Evolutionary conservation across 2,329 filamentous ascomycete species (phyloP).

Genomic region (Colletotrichum theobromicola): DNA sequence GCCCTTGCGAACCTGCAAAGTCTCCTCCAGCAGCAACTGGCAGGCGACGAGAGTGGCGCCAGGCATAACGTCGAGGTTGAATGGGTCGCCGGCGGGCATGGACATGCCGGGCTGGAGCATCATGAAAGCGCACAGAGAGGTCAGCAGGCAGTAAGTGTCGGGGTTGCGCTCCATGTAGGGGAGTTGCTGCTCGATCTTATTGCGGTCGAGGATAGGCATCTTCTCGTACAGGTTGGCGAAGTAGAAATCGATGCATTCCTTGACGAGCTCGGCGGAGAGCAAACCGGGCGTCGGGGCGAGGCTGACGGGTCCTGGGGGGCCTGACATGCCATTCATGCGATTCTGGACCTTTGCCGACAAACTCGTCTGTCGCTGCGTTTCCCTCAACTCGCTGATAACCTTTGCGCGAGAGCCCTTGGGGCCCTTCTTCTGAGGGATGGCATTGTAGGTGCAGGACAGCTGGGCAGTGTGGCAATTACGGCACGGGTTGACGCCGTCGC

Average conservation of each 20-base stretch:
- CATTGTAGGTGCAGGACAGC: slow-evolving; percentile 75
- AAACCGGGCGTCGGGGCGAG: slow-evolving; percentile 64
- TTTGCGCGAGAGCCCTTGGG: slow-evolving; percentile 77
- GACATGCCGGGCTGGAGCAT: slow-evolving; percentile 73
- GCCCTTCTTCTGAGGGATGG: slow-evolving; percentile 77
- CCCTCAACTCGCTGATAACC: slow-evolving; percentile 75
- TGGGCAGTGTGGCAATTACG: slow-evolving; percentile 72
- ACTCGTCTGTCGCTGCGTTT: slow-evolving; percentile 70
- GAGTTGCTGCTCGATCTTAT: slow-evolving; percentile 61
- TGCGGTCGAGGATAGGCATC: slow-evolving; percentile 66
- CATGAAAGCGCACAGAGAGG: slow-evolving; percentile 70
- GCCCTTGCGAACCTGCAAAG: slow-evolving; percentile 66
- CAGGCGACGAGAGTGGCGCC: slow-evolving; percentile 68
- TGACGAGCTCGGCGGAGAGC: slow-evolving; percentile 66
- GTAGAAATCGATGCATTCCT: slow-evolving; percentile 72
- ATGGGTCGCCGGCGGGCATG: slow-evolving; percentile 61
- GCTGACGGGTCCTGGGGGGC: slow-evolving; percentile 49
- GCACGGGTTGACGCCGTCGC: slow-evolving; percentile 73
- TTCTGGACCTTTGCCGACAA: slow-evolving; percentile 67
- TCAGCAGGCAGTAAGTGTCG: slow-evolving; percentile 69
- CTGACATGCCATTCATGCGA: slow-evolving; percentile 60
- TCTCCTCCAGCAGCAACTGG: slow-evolving; percentile 71
- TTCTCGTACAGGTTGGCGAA: slow-evolving; percentile 70
- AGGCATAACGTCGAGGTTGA: slow-evolving; percentile 60
- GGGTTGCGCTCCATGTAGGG: slow-evolving; percentile 66